Percentiles rank a stretch among this genome's conserved stretches.
Evolutionary conservation across 495 filamentous ascomycete genomes (phyloP).

Genomic region (Annulohypoxylon moriforme): DNA sequence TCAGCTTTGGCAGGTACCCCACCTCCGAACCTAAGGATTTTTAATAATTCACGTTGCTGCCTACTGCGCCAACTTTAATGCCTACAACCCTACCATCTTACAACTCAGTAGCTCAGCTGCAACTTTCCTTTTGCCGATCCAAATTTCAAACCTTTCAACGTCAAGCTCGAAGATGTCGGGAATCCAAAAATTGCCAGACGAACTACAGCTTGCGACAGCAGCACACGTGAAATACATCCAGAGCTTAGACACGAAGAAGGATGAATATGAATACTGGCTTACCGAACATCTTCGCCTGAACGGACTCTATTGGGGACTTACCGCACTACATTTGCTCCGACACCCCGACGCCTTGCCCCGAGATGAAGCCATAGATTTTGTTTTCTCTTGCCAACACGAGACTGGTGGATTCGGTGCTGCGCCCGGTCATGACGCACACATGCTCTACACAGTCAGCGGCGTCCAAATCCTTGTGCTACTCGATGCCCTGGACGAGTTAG

Average conservation of each 20-base stretch:
- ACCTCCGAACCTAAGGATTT: neutral
- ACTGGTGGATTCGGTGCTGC: conserved; percentile 93
- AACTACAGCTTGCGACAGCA: conserved; percentile 72
- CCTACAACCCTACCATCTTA: neutral
- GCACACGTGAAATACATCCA: conserved; percentile 95
- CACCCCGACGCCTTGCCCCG: conserved; percentile 83
- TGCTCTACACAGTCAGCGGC: conserved; percentile 93
- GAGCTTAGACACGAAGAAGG: conserved; percentile 87
- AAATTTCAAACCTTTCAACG: neutral
- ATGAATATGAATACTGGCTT: conserved; percentile 96
- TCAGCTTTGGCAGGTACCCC: neutral
- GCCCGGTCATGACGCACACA: conserved; percentile 93
- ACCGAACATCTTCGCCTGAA: conserved; percentile 96
- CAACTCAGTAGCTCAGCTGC: too few species aligned
- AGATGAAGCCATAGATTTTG: conserved; percentile 85
- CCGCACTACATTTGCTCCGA: conserved; percentile 84
- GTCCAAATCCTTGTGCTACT: conserved; percentile 89
- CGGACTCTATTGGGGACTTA: conserved; percentile 96
- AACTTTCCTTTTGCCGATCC: neutral
- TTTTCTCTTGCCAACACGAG: conserved; percentile 88
- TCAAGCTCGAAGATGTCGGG: conserved; percentile 33
- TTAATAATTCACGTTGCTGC: neutral
- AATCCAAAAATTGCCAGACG: conserved; percentile 61
- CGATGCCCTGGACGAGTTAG: conserved; percentile 86
- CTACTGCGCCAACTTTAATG: neutral